A percentile compares a stretch with the other conserved stretches of the same genome.
These are phyloP conservation scores for Yarrowia sp. DNA, from an alignment of 805 yeast species.

Conservation along the genomic window DNA sequence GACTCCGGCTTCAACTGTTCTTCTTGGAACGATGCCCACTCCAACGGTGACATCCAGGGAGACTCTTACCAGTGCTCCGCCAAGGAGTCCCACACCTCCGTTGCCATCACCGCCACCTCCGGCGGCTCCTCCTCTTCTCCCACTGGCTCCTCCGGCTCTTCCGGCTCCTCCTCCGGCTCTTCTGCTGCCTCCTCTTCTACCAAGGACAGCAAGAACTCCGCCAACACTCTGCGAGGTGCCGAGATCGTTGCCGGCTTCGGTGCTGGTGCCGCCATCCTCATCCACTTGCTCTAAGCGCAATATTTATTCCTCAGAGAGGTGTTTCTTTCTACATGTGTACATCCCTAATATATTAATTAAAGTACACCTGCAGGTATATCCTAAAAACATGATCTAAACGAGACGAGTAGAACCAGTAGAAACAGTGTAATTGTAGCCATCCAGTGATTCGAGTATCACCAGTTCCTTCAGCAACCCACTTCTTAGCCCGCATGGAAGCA, in stretches of 20 bases:
- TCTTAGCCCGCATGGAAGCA: too few species aligned
- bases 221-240: constrained; percentile 13
- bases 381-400: not conserved
- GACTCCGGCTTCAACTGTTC: constrained; percentile 77
- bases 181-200: not conserved
- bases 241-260: constrained; percentile 25
- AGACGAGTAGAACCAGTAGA: not conserved
- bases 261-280: constrained; percentile 26
- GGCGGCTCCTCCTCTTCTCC: not conserved
- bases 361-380: not conserved
- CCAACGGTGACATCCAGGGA: constrained; percentile 85
- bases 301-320: constrained; percentile 24
- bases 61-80: constrained; percentile 58
- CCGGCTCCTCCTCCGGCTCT: not conserved
- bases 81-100: constrained; percentile 26
- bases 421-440: not conserved
- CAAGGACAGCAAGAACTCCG: not conserved
- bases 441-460: too few species aligned
- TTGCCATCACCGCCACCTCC: constrained; percentile 16
- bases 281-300: constrained; percentile 25
- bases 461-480: too few species aligned
- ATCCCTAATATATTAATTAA: constrained; percentile 25
- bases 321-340: constrained; percentile 25
- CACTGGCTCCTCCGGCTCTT: constrained; percentile 12
- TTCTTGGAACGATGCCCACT: constrained; percentile 66